These are phyloP conservation scores for Talaromyces trachyspermus DNA, from an alignment of 495 filamentous ascomycete genomes.

Conservation along the genomic window DNA sequence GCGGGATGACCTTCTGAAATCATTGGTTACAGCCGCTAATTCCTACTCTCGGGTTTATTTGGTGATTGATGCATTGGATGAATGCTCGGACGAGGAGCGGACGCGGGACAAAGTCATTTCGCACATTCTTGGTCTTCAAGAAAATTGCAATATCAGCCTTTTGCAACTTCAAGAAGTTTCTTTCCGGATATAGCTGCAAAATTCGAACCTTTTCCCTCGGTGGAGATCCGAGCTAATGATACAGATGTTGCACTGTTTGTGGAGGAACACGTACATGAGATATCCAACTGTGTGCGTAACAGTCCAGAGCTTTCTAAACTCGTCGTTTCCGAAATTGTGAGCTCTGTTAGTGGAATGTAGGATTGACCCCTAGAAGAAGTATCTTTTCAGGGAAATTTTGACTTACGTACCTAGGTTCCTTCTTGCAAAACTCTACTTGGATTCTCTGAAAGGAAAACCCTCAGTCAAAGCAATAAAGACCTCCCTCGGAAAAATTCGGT, in stretches of 20 bases:
- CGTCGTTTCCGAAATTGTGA: slow-evolving; percentile 4
- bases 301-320: slow-evolving; percentile 1
- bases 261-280: slow-evolving; percentile 5
- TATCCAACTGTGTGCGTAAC: background rate
- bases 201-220: slow-evolving; percentile 12
- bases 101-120: slow-evolving; percentile 10
- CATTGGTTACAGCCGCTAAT: slow-evolving; percentile 19
- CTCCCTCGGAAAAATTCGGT: background rate
- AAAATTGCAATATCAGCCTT: slow-evolving; percentile 2
- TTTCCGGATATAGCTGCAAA: slow-evolving; percentile 22
- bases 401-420: slow-evolving; percentile 10
- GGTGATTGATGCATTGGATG: slow-evolving; percentile 35
- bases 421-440: slow-evolving; percentile 6
- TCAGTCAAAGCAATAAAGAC: background rate
- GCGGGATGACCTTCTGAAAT: slow-evolving; percentile 17
- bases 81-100: slow-evolving; percentile 11
- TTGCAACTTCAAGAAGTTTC: slow-evolving; percentile 32
- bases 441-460: background rate
- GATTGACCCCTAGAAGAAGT: background rate
- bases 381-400: background rate
- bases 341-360: slow-evolving; percentile 10
- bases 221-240: slow-evolving; percentile 33
- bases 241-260: slow-evolving; percentile 29
- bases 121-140: slow-evolving; percentile 10
- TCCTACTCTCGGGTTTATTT: slow-evolving; percentile 22